Evolutionary conservation across 331 rosid species (phyloP), one percentile per base, ranked within the genome.

Genomic region (Acacia concinna): DNA sequence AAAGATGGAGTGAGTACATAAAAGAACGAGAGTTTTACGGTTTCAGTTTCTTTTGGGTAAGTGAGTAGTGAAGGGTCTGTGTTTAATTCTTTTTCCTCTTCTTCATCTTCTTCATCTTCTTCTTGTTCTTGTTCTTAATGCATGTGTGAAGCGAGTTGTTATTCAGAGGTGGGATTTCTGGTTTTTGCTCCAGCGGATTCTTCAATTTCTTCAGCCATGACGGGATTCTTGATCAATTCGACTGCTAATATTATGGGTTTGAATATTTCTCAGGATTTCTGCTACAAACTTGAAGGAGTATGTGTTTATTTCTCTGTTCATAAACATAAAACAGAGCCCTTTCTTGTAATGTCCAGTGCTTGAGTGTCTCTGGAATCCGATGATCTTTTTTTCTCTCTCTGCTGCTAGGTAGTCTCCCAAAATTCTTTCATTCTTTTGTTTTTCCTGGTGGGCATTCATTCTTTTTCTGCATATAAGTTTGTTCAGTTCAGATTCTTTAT

Each of bases 291-390:
- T 69, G 86, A 80, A 69, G 88, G 85, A 86, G 94, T 86, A 88
- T 86, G 97, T 88, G 88, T 90, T 89, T 85, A 27, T 83, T 72
- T 78, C 87, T 81, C 86, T 60, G 25, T 71, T 83, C 86, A 25
- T 81, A 79, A 81, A 78, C 72, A 80, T 78, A 85, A 78, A 25
- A 65, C 87, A 83, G 30, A 44, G 25, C 74, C 38, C 62, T 79
- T 85, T 44, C 80, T 84, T 44, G 79, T 78, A 73, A 90, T 96
- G 98, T 82, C 84, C 79, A 64, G 75, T 66, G 74, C 82, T 85
- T 96, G 93, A 91, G 79, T 70, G 43, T 83, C 86, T 82, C 43
- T 15, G 98, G 99, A 93, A 96, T 96, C 98, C 99, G 98, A 96
- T 96, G 98, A 96, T 90, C 74, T 75, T 56, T 86, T 81, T 87